These are phyloP conservation scores for Adansonia gregorii DNA, from an alignment of 441 rosid genomes.

Conservation along the genomic window DNA sequence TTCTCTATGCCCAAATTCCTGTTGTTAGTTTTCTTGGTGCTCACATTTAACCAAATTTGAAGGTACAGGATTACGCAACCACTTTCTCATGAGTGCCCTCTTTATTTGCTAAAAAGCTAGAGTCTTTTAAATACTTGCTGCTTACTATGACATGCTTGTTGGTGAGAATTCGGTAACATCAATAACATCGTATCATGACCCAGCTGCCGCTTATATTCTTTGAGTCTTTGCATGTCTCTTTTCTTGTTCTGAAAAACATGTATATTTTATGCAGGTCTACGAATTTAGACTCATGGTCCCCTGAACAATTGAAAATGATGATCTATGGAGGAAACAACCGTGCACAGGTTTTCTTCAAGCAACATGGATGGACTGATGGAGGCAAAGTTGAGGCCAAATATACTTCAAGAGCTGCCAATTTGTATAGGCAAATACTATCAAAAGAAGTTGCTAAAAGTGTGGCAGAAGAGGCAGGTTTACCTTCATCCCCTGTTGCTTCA, in stretches of 20 bases:
- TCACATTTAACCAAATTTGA: neutral
- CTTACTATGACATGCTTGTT: neutral
- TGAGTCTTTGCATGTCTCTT: neutral
- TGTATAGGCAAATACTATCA: constrained; percentile 75
- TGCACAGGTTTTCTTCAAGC: constrained; percentile 91
- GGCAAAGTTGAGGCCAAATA: constrained; percentile 85
- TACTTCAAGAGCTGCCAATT: constrained; percentile 91
- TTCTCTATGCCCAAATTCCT: no score
- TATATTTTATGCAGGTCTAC: constrained; percentile 65
- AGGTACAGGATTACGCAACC: neutral
- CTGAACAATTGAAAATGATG: constrained; percentile 88
- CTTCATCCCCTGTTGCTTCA: constrained; percentile 67
- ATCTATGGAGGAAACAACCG: constrained; percentile 87
- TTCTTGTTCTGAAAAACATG: neutral
- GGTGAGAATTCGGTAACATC: no score
- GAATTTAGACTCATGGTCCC: constrained; percentile 89
- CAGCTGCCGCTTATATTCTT: neutral
- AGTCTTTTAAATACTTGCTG: neutral
- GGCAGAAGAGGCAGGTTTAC: constrained; percentile 58
- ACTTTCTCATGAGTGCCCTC: neutral
- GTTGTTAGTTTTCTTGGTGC: neutral
- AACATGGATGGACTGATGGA: constrained; percentile 91
- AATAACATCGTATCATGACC: no score
- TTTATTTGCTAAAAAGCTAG: neutral
- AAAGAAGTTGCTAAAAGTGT: constrained; percentile 90